Percentiles rank a stretch among this genome's conserved stretches.
Evolutionary conservation across 441 rosid genomes (phyloP).

Genomic region (Rhodomyrtus psidioides): DNA sequence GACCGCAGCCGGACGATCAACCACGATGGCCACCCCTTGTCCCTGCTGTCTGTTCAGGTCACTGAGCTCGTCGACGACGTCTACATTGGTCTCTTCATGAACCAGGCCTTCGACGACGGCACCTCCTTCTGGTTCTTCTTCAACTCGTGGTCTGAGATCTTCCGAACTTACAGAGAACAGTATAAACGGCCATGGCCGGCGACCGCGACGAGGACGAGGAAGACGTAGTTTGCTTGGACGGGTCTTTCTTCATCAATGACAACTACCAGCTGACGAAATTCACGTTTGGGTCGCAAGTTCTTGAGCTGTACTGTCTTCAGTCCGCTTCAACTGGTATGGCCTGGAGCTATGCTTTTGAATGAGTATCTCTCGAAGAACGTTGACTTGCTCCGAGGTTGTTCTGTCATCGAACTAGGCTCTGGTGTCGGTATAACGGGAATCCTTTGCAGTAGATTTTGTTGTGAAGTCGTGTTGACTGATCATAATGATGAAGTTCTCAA

Average conservation of each 20-base stretch:
- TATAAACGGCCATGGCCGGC: not conserved
- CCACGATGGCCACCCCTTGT: conserved; percentile 45
- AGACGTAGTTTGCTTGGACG: conserved; percentile 72
- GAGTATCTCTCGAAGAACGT: conserved; percentile 63
- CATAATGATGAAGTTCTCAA: conserved; percentile 92
- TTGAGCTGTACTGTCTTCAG: conserved; percentile 78
- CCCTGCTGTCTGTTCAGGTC: conserved; percentile 45
- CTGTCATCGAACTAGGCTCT: conserved; percentile 80
- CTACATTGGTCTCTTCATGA: conserved; percentile 64
- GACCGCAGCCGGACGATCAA: conserved; percentile 48
- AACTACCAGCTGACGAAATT: conserved; percentile 76
- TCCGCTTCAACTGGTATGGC: conserved; percentile 96
- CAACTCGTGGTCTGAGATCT: conserved; percentile 50
- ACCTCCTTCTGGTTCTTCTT: conserved; percentile 62
- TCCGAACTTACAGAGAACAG: not conserved
- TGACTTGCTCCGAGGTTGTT: conserved; percentile 67
- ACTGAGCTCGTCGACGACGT: conserved; percentile 61
- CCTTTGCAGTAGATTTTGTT: conserved; percentile 78
- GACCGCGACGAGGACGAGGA: conserved; percentile 35
- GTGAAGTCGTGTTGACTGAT: conserved; percentile 69
- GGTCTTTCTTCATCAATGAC: conserved; percentile 82
- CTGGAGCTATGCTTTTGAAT: conserved; percentile 84
- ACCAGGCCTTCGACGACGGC: conserved; percentile 56
- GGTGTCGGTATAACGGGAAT: conserved; percentile 89
- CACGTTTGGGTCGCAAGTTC: conserved; percentile 78